Base-by-base conservation (phyloP, 2,329 filamentous ascomycete genomes). In the Aspergillus cejpii region DNA sequence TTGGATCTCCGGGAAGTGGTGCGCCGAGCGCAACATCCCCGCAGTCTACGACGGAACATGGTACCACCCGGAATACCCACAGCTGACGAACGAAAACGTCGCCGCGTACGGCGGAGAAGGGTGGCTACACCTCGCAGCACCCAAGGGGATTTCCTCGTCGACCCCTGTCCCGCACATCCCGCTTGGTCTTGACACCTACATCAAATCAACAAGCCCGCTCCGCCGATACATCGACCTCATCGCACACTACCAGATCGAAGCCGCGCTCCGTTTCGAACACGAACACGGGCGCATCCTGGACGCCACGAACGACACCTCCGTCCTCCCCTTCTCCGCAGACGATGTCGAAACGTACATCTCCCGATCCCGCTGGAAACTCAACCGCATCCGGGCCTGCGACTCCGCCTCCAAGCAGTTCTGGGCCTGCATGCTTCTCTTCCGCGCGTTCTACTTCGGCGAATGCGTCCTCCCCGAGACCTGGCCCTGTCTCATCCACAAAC, bases 191-290 rank as follows among this genome's bases (percentile, higher is more conserved):
- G 62, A 72, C 21, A 59, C 69, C 20, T 83, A 83, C 54, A 62
- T 73, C 47, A 81, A 78, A 62, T 72, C 74, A 40, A 83, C 80
- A 0, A 80, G 75, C 55, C 80, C 80, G 1, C 67, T 84, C 17
- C 75, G 80, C 40, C 72, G 80, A 28, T 83, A 77, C 59, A 70
- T 68, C 37, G 80, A 84, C 60, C 71, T 83, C 58, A 69, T 83
- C 37, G 66, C 72, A 8, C 79, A 83, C 57, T 83, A 80, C 72
- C 80, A 84, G 52, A 80, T 82, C 37, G 79, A 83, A 65, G 75
- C 79, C 5, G 78, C 77, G 1, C 54, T 84, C 31, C 75, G 76
- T 8, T 71, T 76, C 49, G 79, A 83, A 61, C 69, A 73, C 8
- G 55, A 63, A 23, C 67, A 69, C 3, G 71, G 72, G 11, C 59